Evolutionary conservation across 805 yeast genomes (phyloP), one percentile per base, ranked within the genome.

Genomic region (Metschnikowia dekortorum): DNA sequence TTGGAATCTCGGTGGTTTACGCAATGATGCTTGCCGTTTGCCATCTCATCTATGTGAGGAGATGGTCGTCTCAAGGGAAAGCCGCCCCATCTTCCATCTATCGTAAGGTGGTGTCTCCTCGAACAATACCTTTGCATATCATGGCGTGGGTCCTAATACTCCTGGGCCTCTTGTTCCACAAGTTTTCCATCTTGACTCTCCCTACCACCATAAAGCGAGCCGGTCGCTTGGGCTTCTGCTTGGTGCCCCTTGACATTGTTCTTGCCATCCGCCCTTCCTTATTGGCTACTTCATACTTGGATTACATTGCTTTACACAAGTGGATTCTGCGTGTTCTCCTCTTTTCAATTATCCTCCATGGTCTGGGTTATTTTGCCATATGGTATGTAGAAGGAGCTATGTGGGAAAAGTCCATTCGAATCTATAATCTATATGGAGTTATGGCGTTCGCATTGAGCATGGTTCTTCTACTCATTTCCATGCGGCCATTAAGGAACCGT

Each of bases 241-340:
- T 87, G 42, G 63, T 83, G 2, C 85, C 89, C 0, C 64, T 86
- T 33, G 80, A 81, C 55, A 66, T 85, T 2, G 71, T 79, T 36
- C 59, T 85, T 14, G 80, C 80, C 2, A 57, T 84, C 11, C 70
- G 84, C 49, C 89, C 89, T 2, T 67, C 75, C n/a, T 76, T 77
- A 36, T 60, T 76, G 48, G 73, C 73, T 4, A 52, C 60, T 26
- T 77, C 64, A 47, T 87, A 87, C 58, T 62, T 84, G 51, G 80
- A 79, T 47, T 66, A 80, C 11, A 59, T 87, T 10, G 71, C 71
- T 16, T 57, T 86, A 8, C 95, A 87, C 61, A 85, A 84, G 58
- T 85, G 92, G 91, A 55, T 84, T 1, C 83, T 90, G 4, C 69
- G 92, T 51, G 36, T 82, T 1, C 75, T 84, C 22, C 61, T 82